Base-by-base conservation (phyloP, 441 rosid genomes). In the Erodium moschatum region DNA sequence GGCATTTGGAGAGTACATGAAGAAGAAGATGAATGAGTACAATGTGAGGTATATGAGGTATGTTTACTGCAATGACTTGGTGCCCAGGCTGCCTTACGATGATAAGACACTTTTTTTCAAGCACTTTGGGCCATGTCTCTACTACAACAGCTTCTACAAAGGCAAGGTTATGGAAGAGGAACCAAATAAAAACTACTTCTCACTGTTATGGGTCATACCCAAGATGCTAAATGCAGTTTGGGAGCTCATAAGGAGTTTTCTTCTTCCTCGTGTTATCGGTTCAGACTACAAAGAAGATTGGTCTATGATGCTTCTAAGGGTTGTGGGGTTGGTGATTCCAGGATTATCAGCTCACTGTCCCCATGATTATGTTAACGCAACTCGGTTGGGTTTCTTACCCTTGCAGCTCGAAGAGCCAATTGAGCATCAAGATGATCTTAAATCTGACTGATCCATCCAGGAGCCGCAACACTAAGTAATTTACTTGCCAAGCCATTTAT, bases 31-130 rank as follows among this genome's bases (percentile, higher is more conserved):
- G 38, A 48, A 74, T 16, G 75, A 79, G 46, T 61, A 78, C 35
- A 13, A 40, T 27, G 52, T 86, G 0, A 12, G 61, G 1, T 88
- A 86, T 61, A 71, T 69, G 65, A 82, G 96, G 74, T 79, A 76
- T 70, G 96, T 90, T 65, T 85, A 88, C 50, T 42, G 84, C 52
- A 77, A 85, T 67, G 94, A 90, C 50, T 70, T 88, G 2, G 88
- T 90, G 61, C 87, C 97, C 0, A 80, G 94, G 74, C 68, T 90
- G 71, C 94, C 97, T 0, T 90, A 78, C 29, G 90, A 88, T 65
- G 78, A 84, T 52, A 66, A 67, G 18, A 80, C 85, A 15, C 71
- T 88, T 24, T 72, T 85, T 86, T 88, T 86, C 82, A 86, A 86
- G 80, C 94, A 90, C 73, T 88, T 86, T 35, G 94, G 94, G 60